Evolutionary conservation across 306 rosid species (phyloP), one percentile per base, ranked within the genome.

Genomic region (Quillaja saponaria): DNA sequence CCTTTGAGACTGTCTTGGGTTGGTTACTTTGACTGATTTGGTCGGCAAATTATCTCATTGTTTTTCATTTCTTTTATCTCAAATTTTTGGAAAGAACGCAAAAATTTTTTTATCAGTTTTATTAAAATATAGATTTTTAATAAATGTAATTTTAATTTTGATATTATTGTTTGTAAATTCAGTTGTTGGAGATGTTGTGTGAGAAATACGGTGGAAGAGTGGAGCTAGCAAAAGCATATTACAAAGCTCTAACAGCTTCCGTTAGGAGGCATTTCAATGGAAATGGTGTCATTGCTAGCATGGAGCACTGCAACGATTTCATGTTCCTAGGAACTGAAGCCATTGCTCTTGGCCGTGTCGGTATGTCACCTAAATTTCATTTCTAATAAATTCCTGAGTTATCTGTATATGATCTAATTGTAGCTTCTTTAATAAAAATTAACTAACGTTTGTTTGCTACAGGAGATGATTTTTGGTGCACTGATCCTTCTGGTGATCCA

Each of bases 381-480:
- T 25, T 25, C 4, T n/a, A n/a, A n/a, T n/a, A n/a, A n/a, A n/a
- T n/a, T n/a, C n/a, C n/a, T n/a, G n/a, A n/a, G n/a, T n/a, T n/a
- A n/a, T n/a, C n/a, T n/a, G n/a, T n/a, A n/a, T n/a, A n/a, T n/a
- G n/a, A n/a, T n/a, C n/a, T n/a, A n/a, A n/a, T n/a, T n/a, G n/a
- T n/a, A n/a, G n/a, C n/a, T n/a, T n/a, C n/a, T 25, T 2, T 25
- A 25, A 25, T 2, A 1, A 25, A 25, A 25, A 25, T 25, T 25
- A 25, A 4, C 31, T 25, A 25, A 25, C 4, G 31, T 25, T 18
- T 49, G 16, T 60, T 51, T 14, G 11, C 15, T 46, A 46, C 64
- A 90, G 97, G 98, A 20, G 98, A 92, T 66, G 98, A 92, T 78
- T 92, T 88, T 44, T 92, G 98, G 98, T 88, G 91, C 81, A 84